These are phyloP conservation scores for Penicillium coffeae DNA, from an alignment of 495 filamentous ascomycete genomes.

Conservation along the genomic window DNA sequence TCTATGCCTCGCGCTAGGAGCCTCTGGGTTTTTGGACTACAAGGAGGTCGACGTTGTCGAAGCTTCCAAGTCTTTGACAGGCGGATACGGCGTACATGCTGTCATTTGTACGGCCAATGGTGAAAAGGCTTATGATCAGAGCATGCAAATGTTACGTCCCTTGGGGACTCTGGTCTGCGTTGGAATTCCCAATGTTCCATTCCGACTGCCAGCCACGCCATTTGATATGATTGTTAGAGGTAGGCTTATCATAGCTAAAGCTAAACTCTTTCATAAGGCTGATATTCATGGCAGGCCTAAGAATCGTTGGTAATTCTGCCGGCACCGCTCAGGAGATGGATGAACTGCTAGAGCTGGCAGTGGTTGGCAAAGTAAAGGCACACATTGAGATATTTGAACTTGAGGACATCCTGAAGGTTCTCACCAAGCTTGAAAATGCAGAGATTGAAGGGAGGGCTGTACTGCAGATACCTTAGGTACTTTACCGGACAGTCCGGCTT, in stretches of 20 bases:
- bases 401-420: slow-evolving; percentile 35
- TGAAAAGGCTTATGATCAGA: slow-evolving; percentile 38
- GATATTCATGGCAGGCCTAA: too few species aligned
- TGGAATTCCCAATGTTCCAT: slow-evolving; percentile 37
- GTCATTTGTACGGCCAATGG: slow-evolving; percentile 43
- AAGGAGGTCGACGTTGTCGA: slow-evolving; percentile 33
- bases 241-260: not conserved
- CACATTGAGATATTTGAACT: slow-evolving; percentile 40
- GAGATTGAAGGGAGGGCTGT: slow-evolving; percentile 42
- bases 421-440: slow-evolving; percentile 37
- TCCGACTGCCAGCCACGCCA: slow-evolving; percentile 35
- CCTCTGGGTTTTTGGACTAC: slow-evolving; percentile 39
- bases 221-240: slow-evolving; percentile 45
- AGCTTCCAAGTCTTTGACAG: slow-evolving; percentile 31
- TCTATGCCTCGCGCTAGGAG: slow-evolving; percentile 38
- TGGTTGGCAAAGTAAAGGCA: slow-evolving; percentile 34
- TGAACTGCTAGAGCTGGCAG: slow-evolving; percentile 38
- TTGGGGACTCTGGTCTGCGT: slow-evolving; percentile 43
- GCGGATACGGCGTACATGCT: slow-evolving; percentile 38
- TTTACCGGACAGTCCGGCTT: not conserved
- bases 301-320: slow-evolving; percentile 40
- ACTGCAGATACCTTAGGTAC: slow-evolving; percentile 30
- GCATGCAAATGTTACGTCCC: slow-evolving; percentile 35
- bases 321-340: slow-evolving; percentile 40
- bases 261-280: slow-evolving; percentile 9